Base-by-base conservation (phyloP, 257 asterid species). In the Rhazya stricta region DNA sequence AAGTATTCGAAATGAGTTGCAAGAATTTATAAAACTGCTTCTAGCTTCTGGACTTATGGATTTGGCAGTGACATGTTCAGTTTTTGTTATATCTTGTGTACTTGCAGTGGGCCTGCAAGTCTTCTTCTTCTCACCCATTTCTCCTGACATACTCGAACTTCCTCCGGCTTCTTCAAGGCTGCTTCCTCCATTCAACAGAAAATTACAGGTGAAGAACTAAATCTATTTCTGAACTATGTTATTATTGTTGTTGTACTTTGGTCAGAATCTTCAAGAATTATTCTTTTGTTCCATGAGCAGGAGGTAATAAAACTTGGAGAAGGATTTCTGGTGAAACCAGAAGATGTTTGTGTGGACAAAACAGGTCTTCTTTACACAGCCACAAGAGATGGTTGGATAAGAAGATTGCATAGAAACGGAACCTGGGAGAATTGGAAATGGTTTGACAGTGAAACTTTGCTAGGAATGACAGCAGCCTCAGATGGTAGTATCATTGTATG, bases 321-420 rank as follows among this genome's bases (percentile, higher is more conserved):
- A 84, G 93, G 96, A 32, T 8, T 76, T 9, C n/a, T 90, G 34
- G 60, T 79, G 69, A 78, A 83, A 56, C 90, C 97, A 29, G 95
- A 92, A 72, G 93, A 83, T 72, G 72, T 90, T 0, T 81, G 87
- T 18, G 48, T 92, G 27, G 91, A 90, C 74, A 62, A 74, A 79
- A 66, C 0, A 6, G 95, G 92, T 41, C 61, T 82, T 48, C 6
- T 92, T 4, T 86, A 87, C 69, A 86, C 96, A 13, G 90, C 87
- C 11, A 84, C 93, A 19, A 83, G 95, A 74, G 93, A 90, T 79
- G 97, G 97, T 30, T 85, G 84, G 83, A 82, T 91, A 67, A 85
- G 61, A 75, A 87, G 84, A 79, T 34, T 86, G 84, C 85, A 81
- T 42, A 79, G 41, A 53, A 90, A 91, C 69, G 95, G 91, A 45